These are phyloP conservation scores for Geranium incanum DNA, from an alignment of 441 rosid genomes.

Conservation along the genomic window DNA sequence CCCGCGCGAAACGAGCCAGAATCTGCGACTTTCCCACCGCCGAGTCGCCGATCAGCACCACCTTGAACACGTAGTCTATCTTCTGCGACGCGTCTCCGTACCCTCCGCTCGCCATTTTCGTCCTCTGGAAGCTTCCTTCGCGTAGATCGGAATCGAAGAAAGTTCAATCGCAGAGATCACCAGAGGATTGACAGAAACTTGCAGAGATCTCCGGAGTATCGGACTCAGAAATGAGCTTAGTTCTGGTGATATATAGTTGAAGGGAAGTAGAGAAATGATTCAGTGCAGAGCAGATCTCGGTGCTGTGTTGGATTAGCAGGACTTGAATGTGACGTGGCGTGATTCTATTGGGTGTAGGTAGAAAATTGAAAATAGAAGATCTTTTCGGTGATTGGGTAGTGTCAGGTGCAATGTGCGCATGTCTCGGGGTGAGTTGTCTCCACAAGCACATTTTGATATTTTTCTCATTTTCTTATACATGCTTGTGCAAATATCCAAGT, in stretches of 20 bases:
- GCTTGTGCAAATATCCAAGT: too few species aligned
- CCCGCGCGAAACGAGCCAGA: conserved; percentile 45
- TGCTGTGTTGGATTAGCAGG: not conserved
- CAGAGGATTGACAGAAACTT: not conserved
- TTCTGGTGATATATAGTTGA: not conserved
- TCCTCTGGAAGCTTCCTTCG: not conserved
- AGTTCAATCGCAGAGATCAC: not conserved
- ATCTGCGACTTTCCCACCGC: conserved; percentile 66
- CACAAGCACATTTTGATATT: too few species aligned
- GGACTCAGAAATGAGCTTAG: not conserved
- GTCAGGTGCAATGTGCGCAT: conserved; percentile 16
- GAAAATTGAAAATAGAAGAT: not conserved
- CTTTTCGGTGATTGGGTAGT: conserved; percentile 7
- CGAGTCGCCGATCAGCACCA: conserved; percentile 67
- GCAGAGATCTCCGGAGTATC: not conserved
- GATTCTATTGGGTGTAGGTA: not conserved
- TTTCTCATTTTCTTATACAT: too few species aligned
- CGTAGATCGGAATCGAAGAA: not conserved
- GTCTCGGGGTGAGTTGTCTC: conserved; percentile 14
- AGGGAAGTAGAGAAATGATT: not conserved
- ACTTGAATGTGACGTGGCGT: not conserved
- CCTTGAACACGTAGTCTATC: conserved; percentile 81
- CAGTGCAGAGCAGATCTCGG: not conserved
- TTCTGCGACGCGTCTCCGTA: conserved; percentile 63
- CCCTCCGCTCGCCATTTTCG: conserved; percentile 50